phyloP scores from a whole-genome alignment of 352 stramenopile species.

The Globisporangium irregulare region DNA sequence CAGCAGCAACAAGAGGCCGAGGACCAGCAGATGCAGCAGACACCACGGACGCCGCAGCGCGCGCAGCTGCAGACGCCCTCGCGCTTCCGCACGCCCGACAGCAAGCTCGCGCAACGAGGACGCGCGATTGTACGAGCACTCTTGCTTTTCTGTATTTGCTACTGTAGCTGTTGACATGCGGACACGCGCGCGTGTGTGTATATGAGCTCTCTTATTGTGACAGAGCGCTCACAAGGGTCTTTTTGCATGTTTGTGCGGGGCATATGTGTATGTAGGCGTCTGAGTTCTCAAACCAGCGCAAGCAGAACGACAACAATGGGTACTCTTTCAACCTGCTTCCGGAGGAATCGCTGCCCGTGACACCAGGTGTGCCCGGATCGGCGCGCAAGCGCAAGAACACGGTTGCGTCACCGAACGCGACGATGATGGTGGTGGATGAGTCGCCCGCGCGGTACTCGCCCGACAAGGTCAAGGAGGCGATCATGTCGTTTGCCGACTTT shows the following conservation, averaged over 20 bases:
- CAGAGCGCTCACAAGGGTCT: neutral
- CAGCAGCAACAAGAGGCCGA: slow-evolving; percentile 12
- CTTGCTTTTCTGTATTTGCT: slow-evolving; percentile 4
- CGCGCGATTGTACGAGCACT: slow-evolving; percentile 27
- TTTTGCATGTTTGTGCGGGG: neutral
- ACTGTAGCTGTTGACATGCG: neutral
- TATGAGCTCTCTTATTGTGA: neutral
- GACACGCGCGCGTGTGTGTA: neutral
- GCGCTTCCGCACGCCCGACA: slow-evolving; percentile 18
- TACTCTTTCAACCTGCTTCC: slow-evolving; percentile 69
- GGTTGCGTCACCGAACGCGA: slow-evolving; percentile 16
- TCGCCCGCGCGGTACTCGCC: slow-evolving; percentile 67
- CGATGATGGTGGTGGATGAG: slow-evolving; percentile 25
- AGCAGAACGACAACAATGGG: slow-evolving; percentile 21
- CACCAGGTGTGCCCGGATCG: slow-evolving; percentile 19
- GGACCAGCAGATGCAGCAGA: slow-evolving; percentile 5
- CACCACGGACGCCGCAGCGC: slow-evolving; percentile 6
- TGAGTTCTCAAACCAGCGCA: slow-evolving; percentile 29
- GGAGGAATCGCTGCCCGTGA: slow-evolving; percentile 25
- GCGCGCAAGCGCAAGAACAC: slow-evolving; percentile 30
- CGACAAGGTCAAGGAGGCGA: slow-evolving; percentile 69
- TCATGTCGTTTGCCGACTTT: slow-evolving; percentile 81
- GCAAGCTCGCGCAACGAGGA: slow-evolving; percentile 20
- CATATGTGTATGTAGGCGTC: slow-evolving; percentile 14
- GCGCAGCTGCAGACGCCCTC: slow-evolving; percentile 15